Conservation (phyloP, 2,329 filamentous ascomycete species). For the Laburnicola sp. region DNA sequence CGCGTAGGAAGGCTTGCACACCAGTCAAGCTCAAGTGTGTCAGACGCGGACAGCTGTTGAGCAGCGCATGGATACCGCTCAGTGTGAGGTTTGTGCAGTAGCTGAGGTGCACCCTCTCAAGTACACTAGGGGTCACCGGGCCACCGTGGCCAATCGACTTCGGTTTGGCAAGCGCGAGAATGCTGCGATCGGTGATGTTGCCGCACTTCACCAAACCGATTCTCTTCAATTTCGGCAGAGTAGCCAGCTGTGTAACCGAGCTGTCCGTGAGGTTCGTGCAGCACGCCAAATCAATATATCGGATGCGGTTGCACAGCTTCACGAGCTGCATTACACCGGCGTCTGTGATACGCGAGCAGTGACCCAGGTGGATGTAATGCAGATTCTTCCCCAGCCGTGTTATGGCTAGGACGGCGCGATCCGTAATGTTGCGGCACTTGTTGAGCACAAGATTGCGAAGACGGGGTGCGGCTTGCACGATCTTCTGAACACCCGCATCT, state of each 20-base stretch:
- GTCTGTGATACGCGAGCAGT: constrained; percentile 91
- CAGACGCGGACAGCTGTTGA: constrained; percentile 88
- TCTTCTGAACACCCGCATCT: constrained; percentile 84
- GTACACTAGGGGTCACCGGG: constrained; percentile 63
- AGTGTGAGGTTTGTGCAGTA: constrained; percentile 88
- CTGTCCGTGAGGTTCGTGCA: constrained; percentile 85
- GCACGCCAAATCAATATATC: constrained; percentile 97
- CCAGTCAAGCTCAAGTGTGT: constrained; percentile 95
- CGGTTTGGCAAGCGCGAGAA: constrained; percentile 77
- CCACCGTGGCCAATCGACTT: constrained; percentile 58
- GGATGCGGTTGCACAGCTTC: constrained; percentile 83
- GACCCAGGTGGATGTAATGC: constrained; percentile 93
- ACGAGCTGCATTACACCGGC: constrained; percentile 83
- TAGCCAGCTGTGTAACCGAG: constrained; percentile 81
- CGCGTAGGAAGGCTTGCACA: constrained; percentile 83
- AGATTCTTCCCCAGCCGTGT: constrained; percentile 90
- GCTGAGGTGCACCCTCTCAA: constrained; percentile 94
- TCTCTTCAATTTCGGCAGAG: constrained; percentile 87
- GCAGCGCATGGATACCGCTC: constrained; percentile 79
- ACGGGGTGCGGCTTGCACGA: constrained; percentile 82
- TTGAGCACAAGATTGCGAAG: constrained; percentile 90
- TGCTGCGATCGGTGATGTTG: constrained; percentile 86
- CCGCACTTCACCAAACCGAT: constrained; percentile 95
- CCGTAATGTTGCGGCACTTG: constrained; percentile 92
- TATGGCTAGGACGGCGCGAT: constrained; percentile 83